Percentiles rank a stretch among this genome's conserved stretches.
Conservation (phyloP, 176 grass and related monocot species). For the Zoysia pacifica region DNA sequence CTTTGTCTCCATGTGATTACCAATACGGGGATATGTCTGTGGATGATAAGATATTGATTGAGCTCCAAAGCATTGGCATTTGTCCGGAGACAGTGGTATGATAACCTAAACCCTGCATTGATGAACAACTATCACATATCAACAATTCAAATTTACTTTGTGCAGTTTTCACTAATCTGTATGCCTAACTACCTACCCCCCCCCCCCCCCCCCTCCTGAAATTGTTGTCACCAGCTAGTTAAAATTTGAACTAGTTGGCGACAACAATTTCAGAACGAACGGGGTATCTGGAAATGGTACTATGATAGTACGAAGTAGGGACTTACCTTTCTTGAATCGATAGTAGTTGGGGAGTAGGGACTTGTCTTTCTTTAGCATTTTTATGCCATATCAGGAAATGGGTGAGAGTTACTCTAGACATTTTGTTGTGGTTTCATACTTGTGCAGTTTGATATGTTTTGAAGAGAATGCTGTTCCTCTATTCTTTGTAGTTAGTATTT, state of each 20-base stretch:
- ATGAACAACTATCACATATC: neutral
- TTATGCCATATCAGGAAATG: neutral
- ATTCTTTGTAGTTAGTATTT: neutral
- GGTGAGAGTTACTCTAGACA: neutral
- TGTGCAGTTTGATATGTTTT: neutral
- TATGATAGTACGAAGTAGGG: too few species aligned
- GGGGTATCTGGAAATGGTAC: neutral
- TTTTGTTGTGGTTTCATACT: neutral
- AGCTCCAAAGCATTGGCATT: slow-evolving; percentile 83
- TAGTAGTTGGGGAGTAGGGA: neutral
- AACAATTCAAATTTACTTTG: slow-evolving; percentile 1
- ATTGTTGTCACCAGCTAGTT: too few species aligned
- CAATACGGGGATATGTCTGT: slow-evolving; percentile 67
- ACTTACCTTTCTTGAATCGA: slow-evolving; percentile 1
- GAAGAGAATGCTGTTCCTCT: neutral
- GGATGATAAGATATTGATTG: slow-evolving; percentile 76
- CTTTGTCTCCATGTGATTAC: slow-evolving; percentile 53
- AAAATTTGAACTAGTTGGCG: too few species aligned
- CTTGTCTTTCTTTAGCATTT: neutral
- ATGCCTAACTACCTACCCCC: neutral
- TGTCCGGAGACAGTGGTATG: slow-evolving; percentile 65
- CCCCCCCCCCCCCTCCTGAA: too few species aligned
- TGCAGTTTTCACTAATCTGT: slow-evolving; percentile 9
- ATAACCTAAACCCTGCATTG: slow-evolving; percentile 14
- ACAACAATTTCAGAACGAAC: too few species aligned